Base-by-base conservation (phyloP, 139 green algal species). In the Nannochloris sp. region DNA sequence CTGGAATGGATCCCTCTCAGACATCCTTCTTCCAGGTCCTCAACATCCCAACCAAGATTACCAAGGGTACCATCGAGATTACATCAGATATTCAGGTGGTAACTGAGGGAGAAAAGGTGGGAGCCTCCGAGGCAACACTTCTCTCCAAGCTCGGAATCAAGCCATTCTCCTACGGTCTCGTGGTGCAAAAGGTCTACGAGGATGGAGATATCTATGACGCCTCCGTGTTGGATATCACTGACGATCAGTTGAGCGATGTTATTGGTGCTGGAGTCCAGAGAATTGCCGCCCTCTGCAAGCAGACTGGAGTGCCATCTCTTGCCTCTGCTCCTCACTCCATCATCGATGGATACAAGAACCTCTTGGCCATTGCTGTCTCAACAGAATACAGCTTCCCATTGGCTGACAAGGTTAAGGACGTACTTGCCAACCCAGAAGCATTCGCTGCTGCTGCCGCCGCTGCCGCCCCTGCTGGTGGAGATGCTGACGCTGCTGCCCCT, bases 1-100 rank as follows among this genome's bases (percentile, higher is more conserved):
- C 94, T 23, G 90, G 90, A 59, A 90, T 99, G 82, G 94, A 98
- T 73, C 94, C 94, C 57, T 98, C 94, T 21, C 91, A 98, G 87
- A 99, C 94, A 19, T 89, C 76, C 43, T 99, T 98, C 87, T 99
- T 98, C 90, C 93, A 99, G 83, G 82, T 88, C 51, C 84, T 99
- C 27, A 96, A 94, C 81, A 97, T 99, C 74, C 88, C 94, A 69
- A 99, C 94, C 75, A 99, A 99, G 93, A 99, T 99, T 73, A 98
- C 96, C 72, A 96, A 94, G 85, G 94, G 93, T 79, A 90, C 83
- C 49, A 72, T 99, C 67, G 94, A 99, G 70, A 98, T 99, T 61
- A 78, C 94, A 53, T 69, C 71, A 29, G 88, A 96, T 50, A 83
- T 97, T 29, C 71, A 88, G 56, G 75, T 97, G 63, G 83, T 98